Evolutionary conservation across 306 rosid genomes (phyloP).

Genomic region (Castanea mollissima): DNA sequence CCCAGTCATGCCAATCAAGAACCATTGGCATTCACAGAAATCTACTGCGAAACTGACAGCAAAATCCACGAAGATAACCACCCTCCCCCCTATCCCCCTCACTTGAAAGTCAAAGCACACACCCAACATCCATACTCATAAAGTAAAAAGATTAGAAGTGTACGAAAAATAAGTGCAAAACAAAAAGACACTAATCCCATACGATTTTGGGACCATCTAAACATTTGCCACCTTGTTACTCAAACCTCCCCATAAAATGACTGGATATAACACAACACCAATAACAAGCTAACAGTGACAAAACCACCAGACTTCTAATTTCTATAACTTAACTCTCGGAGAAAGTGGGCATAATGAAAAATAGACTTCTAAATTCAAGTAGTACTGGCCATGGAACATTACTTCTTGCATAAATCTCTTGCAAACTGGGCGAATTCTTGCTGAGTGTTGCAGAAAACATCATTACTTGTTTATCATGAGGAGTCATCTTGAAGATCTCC

Average conservation of each 20-base stretch:
- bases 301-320: slow-evolving; percentile 39
- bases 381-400: slow-evolving; percentile 87
- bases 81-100: slow-evolving; percentile 13
- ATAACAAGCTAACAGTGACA: slow-evolving; percentile 26
- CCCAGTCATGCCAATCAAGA: slow-evolving; percentile 47
- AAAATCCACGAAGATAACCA: slow-evolving; percentile 5
- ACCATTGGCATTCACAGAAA: slow-evolving; percentile 39
- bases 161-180: slow-evolving; percentile 21
- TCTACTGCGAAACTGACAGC: slow-evolving; percentile 39
- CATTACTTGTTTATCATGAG: slow-evolving; percentile 99
- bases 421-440: slow-evolving; percentile 99
- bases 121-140: slow-evolving; percentile 18
- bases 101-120: slow-evolving; percentile 12
- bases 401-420: slow-evolving; percentile 99
- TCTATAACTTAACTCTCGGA: slow-evolving; percentile 46
- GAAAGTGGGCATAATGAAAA: slow-evolving; percentile 61
- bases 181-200: slow-evolving; percentile 15
- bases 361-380: slow-evolving; percentile 81
- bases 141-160: slow-evolving; percentile 8
- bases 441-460: slow-evolving; percentile 99
- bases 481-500: slow-evolving; percentile 97
- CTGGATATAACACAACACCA: slow-evolving; percentile 22
- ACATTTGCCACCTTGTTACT: slow-evolving; percentile 18
- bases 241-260: slow-evolving; percentile 27
- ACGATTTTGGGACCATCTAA: slow-evolving; percentile 20